Conservation (phyloP, 2,329 filamentous ascomycete genomes). For the Penicillium brevicompactum region DNA sequence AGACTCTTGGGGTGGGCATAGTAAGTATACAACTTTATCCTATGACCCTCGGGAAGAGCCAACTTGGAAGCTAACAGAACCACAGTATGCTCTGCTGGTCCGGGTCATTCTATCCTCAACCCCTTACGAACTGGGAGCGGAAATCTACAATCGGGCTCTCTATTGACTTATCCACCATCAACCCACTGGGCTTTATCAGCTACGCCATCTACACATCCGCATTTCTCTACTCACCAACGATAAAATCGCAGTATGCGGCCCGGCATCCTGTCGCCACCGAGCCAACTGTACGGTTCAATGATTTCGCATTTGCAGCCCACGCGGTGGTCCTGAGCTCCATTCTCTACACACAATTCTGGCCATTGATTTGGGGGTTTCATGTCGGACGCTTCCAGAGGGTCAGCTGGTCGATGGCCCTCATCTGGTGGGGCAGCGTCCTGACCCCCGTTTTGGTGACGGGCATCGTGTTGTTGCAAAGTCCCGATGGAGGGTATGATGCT, state of each 20-base stretch:
- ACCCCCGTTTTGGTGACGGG: slow-evolving; percentile 37
- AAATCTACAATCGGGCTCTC: slow-evolving; percentile 80
- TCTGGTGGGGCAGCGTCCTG: slow-evolving; percentile 69
- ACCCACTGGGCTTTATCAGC: slow-evolving; percentile 61
- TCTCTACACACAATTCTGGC: slow-evolving; percentile 76
- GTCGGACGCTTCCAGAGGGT: slow-evolving; percentile 57
- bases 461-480: slow-evolving; percentile 47
- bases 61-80: neutral
- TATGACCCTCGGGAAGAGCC: neutral
- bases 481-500: slow-evolving; percentile 49
- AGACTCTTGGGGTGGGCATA: slow-evolving; percentile 75
- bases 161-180: slow-evolving; percentile 81
- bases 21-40: slow-evolving; percentile 32
- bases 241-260: slow-evolving; percentile 80
- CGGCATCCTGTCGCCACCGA: slow-evolving; percentile 72
- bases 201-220: slow-evolving; percentile 75
- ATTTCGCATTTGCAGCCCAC: slow-evolving; percentile 84
- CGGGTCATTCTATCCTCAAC: slow-evolving; percentile 89
- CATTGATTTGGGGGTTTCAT: slow-evolving; percentile 73
- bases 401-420: slow-evolving; percentile 65
- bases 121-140: slow-evolving; percentile 74
- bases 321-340: slow-evolving; percentile 72
- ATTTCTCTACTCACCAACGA: slow-evolving; percentile 76
- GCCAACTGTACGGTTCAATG: slow-evolving; percentile 86
- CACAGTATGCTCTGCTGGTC: slow-evolving; percentile 71